These are phyloP conservation scores for Blumeriella jaapii DNA, from an alignment of 2,329 filamentous ascomycete genomes.

Conservation along the genomic window DNA sequence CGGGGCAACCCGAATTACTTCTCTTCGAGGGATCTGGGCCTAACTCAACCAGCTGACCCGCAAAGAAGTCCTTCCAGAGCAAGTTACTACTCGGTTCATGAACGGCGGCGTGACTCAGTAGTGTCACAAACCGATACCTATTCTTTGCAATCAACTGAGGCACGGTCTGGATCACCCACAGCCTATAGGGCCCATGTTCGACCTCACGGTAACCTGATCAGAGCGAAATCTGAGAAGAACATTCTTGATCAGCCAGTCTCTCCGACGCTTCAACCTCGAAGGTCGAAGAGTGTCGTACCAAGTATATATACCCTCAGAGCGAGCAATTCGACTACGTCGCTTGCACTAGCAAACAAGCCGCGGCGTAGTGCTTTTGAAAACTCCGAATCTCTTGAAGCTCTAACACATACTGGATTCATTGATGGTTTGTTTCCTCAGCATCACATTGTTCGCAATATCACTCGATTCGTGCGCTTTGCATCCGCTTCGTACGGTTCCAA, in stretches of 20 bases:
- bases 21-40: conserved; percentile 30
- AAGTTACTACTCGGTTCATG: conserved; percentile 40
- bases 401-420: conserved; percentile 38
- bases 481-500: conserved; percentile 54
- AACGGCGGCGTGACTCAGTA: conserved; percentile 38
- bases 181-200: conserved; percentile 24
- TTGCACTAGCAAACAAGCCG: conserved; percentile 26
- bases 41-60: conserved; percentile 12
- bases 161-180: conserved; percentile 35
- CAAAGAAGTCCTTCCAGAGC: conserved; percentile 34
- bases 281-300: conserved; percentile 24
- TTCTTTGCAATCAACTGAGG: conserved; percentile 31
- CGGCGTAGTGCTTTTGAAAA: conserved; percentile 21
- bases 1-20: conserved; percentile 31
- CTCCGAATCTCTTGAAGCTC: conserved; percentile 17
- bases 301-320: conserved; percentile 52
- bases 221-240: conserved; percentile 29
- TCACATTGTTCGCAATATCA: conserved; percentile 50
- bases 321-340: conserved; percentile 28
- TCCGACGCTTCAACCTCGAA: conserved; percentile 25
- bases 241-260: conserved; percentile 16
- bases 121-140: conserved; percentile 11
- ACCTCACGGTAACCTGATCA: conserved; percentile 25
- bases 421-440: conserved; percentile 47
- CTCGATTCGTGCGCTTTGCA: conserved; percentile 54